Conservation (phyloP, 768 basidiomycete species). For the Termitomyces sp. region DNA sequence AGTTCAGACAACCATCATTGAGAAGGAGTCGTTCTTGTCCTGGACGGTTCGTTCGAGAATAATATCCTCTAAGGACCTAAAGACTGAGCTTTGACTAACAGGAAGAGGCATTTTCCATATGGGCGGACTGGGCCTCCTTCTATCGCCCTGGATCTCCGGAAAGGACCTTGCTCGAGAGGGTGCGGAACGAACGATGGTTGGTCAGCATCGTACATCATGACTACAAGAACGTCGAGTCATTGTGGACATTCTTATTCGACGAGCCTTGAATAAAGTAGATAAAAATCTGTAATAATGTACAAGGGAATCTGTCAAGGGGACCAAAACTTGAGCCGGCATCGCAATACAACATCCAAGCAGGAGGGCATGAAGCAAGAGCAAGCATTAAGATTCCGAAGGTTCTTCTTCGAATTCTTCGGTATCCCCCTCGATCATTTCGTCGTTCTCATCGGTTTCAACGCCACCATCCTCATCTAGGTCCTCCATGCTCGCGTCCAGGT, state of each 20-base stretch:
- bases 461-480: slow-evolving; percentile 43
- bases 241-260: slow-evolving; percentile 80
- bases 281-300: slow-evolving; percentile 6
- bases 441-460: slow-evolving; percentile 37
- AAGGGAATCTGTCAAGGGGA: not conserved
- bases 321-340: not conserved
- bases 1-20: slow-evolving; percentile 94
- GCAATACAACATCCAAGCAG: not conserved
- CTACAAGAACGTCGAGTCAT: slow-evolving; percentile 68
- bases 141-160: slow-evolving; percentile 74
- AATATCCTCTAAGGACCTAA: not conserved
- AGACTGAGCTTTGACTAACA: slow-evolving; percentile 23
- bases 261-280: slow-evolving; percentile 9
- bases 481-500: slow-evolving; percentile 64
- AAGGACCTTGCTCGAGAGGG: slow-evolving; percentile 62
- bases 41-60: slow-evolving; percentile 71
- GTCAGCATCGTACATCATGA: slow-evolving; percentile 93
- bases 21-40: slow-evolving; percentile 86
- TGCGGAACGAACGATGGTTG: slow-evolving; percentile 78
- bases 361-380: not conserved
- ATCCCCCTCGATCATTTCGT: slow-evolving; percentile 38
- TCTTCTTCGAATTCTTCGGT: slow-evolving; percentile 52
- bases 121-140: slow-evolving; percentile 90
- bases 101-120: slow-evolving; percentile 96
- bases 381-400: slow-evolving; percentile 24